Evolutionary conservation across 805 yeast species (phyloP).

Genomic region (Metschnikowia santaceciliae): DNA sequence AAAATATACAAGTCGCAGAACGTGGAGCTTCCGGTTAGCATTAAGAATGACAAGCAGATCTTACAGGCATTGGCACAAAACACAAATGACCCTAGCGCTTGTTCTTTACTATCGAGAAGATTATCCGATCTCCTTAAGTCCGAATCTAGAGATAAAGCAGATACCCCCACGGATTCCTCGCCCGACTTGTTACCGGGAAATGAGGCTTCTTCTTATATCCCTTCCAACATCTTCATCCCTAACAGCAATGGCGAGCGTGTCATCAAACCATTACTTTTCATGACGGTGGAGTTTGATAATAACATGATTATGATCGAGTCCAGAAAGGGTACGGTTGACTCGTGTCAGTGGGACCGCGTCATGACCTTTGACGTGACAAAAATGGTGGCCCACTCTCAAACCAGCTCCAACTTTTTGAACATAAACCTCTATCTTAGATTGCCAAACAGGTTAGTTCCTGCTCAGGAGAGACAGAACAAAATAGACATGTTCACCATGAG

Average conservation of each 20-base stretch:
- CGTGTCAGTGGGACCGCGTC: constrained; percentile 83
- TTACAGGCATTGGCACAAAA: constrained; percentile 64
- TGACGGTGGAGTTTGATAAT: constrained; percentile 92
- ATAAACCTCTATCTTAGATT: constrained; percentile 77
- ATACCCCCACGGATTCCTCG: constrained; percentile 8
- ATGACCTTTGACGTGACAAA: constrained; percentile 81
- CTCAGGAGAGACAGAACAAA: constrained; percentile 28
- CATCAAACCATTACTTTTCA: constrained; percentile 68
- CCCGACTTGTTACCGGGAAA: constrained; percentile 27
- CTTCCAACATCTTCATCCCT: constrained; percentile 51
- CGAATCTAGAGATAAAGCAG: constrained; percentile 7
- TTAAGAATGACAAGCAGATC: constrained; percentile 60
- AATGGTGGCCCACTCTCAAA: constrained; percentile 29
- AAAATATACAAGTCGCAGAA: constrained; percentile 69
- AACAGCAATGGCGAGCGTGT: constrained; percentile 41
- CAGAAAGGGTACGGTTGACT: constrained; percentile 70
- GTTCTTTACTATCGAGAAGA: constrained; percentile 10
- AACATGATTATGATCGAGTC: constrained; percentile 88
- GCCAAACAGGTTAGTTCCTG: constrained; percentile 58
- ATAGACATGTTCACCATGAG: constrained; percentile 33
- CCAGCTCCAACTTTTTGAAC: constrained; percentile 53
- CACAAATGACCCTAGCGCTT: constrained; percentile 27
- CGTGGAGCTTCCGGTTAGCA: constrained; percentile 65
- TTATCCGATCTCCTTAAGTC: constrained; percentile 9
- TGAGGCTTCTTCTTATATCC: constrained; percentile 39